A percentile compares a stretch with the other conserved stretches of the same genome.
Evolutionary conservation across 495 filamentous ascomycete species (phyloP).

Genomic region (Neurospora sp.): DNA sequence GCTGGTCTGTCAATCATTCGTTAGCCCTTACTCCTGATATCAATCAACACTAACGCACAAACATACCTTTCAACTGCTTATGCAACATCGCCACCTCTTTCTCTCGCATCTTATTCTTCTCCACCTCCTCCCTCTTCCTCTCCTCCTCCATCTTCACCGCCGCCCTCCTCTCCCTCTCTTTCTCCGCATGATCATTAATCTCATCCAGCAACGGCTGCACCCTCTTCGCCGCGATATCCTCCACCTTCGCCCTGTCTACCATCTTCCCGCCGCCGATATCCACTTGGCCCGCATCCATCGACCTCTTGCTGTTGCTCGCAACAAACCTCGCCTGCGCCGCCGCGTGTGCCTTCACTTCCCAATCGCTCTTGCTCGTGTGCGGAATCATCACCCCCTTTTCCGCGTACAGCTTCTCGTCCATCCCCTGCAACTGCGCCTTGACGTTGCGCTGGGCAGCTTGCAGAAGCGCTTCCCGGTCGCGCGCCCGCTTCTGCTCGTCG

Average conservation of each 20-base stretch:
- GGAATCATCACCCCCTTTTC: constrained; percentile 70
- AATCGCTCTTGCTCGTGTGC: constrained; percentile 52
- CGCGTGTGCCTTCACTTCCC: constrained; percentile 65
- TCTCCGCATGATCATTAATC: constrained; percentile 66
- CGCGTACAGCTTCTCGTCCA: constrained; percentile 69
- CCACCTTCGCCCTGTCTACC: constrained; percentile 69
- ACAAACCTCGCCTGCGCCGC: constrained; percentile 58
- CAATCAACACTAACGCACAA: constrained; percentile 1
- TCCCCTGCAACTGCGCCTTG: constrained; percentile 58
- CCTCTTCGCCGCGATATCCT: constrained; percentile 66
- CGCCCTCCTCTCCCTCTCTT: constrained; percentile 49
- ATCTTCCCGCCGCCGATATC: constrained; percentile 74
- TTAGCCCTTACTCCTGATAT: background rate
- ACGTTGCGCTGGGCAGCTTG: constrained; percentile 80
- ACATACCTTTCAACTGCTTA: constrained; percentile 31
- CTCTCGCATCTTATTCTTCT: constrained; percentile 33
- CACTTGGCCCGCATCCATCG: constrained; percentile 48
- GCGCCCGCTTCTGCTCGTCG: constrained; percentile 62
- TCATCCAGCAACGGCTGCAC: constrained; percentile 90
- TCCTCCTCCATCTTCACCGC: constrained; percentile 41
- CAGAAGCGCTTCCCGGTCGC: constrained; percentile 65
- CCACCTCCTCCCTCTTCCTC: constrained; percentile 34
- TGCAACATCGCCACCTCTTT: constrained; percentile 36
- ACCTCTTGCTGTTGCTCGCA: constrained; percentile 16
- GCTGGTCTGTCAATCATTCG: constrained; percentile 25